Evolutionary conservation across 345 rosid genomes (phyloP).

Genomic region (Odontarrhena argentea): DNA sequence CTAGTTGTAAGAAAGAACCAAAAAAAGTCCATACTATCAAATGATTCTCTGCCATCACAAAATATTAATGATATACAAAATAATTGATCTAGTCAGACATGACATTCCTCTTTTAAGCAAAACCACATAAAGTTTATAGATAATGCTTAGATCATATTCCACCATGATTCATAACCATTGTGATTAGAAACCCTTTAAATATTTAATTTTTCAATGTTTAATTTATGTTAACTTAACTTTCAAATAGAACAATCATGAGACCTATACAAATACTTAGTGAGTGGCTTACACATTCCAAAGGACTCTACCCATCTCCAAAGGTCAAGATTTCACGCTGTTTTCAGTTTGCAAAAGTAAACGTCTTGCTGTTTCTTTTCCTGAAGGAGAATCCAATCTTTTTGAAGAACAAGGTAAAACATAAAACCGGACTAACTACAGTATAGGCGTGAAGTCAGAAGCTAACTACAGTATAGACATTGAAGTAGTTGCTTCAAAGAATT

Average conservation of each 20-base stretch:
- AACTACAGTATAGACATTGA: background rate
- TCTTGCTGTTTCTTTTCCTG: conserved; percentile 9
- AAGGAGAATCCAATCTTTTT: conserved; percentile 3
- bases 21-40: background rate
- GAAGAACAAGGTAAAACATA: conserved; percentile 7
- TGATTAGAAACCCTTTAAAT: conserved; percentile 25
- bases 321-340: conserved; percentile 30
- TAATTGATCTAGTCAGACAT: conserved; percentile 26
- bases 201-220: background rate
- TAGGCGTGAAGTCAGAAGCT: conserved; percentile 1
- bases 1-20: background rate
- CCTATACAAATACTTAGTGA: background rate
- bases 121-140: conserved; percentile 19
- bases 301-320: conserved; percentile 2
- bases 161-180: conserved; percentile 33
- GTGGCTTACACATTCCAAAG: conserved; percentile 30
- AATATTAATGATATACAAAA: conserved; percentile 12
- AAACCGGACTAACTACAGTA: background rate
- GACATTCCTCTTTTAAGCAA: conserved; percentile 28
- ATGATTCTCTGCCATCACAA: conserved; percentile 11
- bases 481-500: background rate
- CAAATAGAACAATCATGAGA: conserved; percentile 28
- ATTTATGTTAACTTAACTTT: conserved; percentile 1
- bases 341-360: background rate
- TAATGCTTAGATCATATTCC: conserved; percentile 43